Conservation (phyloP, 73 alveolate genomes). For the Breviolum minutum region DNA sequence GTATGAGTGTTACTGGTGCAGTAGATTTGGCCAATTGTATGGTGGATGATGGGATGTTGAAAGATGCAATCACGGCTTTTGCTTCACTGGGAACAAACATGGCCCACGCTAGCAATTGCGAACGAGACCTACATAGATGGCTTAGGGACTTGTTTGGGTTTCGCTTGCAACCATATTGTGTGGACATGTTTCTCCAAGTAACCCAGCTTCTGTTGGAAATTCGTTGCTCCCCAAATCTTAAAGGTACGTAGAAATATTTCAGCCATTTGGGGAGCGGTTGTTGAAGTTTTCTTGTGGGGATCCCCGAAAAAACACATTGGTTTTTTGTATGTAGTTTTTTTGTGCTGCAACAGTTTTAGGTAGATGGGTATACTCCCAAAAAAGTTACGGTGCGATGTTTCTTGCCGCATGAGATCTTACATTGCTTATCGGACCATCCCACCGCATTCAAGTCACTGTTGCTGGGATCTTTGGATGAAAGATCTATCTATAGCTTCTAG, state of each 20-base stretch:
- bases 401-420: constrained; percentile 22
- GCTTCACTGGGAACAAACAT: neutral
- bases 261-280: neutral
- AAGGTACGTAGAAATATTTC: neutral
- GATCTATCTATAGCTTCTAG: neutral
- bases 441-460: neutral
- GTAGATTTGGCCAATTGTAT: neutral
- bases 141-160: neutral
- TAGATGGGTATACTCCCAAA: neutral
- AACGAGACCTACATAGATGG: constrained; percentile 24
- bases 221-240: neutral
- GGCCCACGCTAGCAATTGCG: neutral
- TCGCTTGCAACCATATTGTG: neutral
- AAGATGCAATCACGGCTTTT: neutral
- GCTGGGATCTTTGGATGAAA: neutral
- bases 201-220: neutral
- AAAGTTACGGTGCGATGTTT: neutral
- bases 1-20: neutral
- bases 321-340: neutral
- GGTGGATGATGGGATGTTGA: neutral
- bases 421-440: neutral
- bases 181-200: neutral
- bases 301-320: neutral
- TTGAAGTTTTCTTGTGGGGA: neutral
- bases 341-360: neutral